phyloP scores from a whole-genome alignment of 1,284 basidiomycete species.

The Sporisorium exsertum region DNA sequence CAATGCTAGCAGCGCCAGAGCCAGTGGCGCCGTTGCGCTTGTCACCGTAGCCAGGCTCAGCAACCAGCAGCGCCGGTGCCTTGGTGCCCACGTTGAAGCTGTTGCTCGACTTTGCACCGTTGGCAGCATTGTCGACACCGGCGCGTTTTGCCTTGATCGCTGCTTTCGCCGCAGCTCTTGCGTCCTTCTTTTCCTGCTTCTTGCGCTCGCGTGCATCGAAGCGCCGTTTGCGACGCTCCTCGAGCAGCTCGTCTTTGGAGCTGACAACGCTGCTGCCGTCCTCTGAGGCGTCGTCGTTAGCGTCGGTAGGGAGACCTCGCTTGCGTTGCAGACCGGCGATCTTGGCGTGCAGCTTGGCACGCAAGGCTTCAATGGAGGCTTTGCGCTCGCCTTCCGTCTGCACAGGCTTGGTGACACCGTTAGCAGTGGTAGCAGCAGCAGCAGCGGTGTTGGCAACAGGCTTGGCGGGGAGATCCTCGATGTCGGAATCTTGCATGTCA shows the following conservation, averaged over 20 bases:
- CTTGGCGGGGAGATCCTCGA: slow-evolving; percentile 29
- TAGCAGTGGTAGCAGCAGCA: slow-evolving; percentile 5
- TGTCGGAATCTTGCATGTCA: slow-evolving; percentile 48
- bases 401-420: slow-evolving; percentile 18
- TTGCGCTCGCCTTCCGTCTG: slow-evolving; percentile 54
- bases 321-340: slow-evolving; percentile 60
- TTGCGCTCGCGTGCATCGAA: slow-evolving; percentile 64
- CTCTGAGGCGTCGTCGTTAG: slow-evolving; percentile 31
- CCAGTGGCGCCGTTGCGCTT: slow-evolving; percentile 27
- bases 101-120: slow-evolving; percentile 27
- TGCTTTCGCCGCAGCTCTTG: slow-evolving; percentile 34
- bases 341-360: slow-evolving; percentile 61
- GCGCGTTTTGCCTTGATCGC: slow-evolving; percentile 40
- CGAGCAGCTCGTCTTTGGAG: slow-evolving; percentile 63
- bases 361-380: slow-evolving; percentile 55
- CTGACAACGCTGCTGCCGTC: slow-evolving; percentile 49
- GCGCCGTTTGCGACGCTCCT: slow-evolving; percentile 62
- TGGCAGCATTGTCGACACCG: slow-evolving; percentile 25
- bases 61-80: slow-evolving; percentile 57
- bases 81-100: slow-evolving; percentile 35
- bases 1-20: slow-evolving; percentile 23
- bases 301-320: slow-evolving; percentile 39
- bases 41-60: slow-evolving; percentile 41
- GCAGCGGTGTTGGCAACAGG: slow-evolving; percentile 5
- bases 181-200: slow-evolving; percentile 61